These are phyloP conservation scores for Phytophthora capsici DNA, from an alignment of 352 stramenopile genomes.

Conservation along the genomic window DNA sequence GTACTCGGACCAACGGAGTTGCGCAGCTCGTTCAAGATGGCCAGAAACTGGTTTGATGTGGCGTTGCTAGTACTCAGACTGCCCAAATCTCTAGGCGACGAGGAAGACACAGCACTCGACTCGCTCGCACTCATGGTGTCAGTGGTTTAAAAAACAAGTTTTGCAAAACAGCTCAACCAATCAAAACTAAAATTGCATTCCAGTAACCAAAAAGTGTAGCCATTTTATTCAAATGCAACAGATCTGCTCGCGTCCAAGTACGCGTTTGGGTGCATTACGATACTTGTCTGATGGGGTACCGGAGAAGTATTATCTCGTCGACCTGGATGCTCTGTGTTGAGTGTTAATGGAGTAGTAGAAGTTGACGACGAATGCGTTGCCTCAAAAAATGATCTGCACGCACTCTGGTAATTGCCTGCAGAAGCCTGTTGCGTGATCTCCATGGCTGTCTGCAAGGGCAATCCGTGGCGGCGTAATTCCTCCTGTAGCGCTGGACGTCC, in stretches of 20 bases:
- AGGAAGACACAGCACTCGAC: constrained; percentile 10
- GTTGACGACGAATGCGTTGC: constrained; percentile 32
- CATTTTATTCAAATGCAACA: constrained; percentile 19
- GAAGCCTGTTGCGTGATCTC: constrained; percentile 45
- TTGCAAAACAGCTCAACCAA: constrained; percentile 16
- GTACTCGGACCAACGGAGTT: constrained; percentile 67
- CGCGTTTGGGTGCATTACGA: constrained; percentile 63
- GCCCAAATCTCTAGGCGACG: constrained; percentile 29
- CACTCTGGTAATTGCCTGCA: constrained; percentile 43
- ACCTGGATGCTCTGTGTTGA: background rate
- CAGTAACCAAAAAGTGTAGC: constrained; percentile 16
- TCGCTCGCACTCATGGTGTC: constrained; percentile 15
- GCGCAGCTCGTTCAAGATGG: constrained; percentile 71
- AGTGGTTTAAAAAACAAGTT: constrained; percentile 20
- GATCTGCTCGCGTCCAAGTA: constrained; percentile 59
- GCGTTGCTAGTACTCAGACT: constrained; percentile 39
- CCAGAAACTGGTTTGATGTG: constrained; percentile 56
- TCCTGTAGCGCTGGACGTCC: constrained; percentile 43
- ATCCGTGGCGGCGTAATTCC: constrained; percentile 46
- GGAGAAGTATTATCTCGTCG: constrained; percentile 5
- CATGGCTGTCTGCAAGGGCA: constrained; percentile 21
- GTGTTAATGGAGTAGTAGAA: constrained; percentile 23
- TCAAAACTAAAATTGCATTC: constrained; percentile 7
- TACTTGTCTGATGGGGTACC: background rate
- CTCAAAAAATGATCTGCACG: constrained; percentile 62